phyloP scores from a whole-genome alignment of 306 rosid species.

The Gleditsia sinensis region DNA sequence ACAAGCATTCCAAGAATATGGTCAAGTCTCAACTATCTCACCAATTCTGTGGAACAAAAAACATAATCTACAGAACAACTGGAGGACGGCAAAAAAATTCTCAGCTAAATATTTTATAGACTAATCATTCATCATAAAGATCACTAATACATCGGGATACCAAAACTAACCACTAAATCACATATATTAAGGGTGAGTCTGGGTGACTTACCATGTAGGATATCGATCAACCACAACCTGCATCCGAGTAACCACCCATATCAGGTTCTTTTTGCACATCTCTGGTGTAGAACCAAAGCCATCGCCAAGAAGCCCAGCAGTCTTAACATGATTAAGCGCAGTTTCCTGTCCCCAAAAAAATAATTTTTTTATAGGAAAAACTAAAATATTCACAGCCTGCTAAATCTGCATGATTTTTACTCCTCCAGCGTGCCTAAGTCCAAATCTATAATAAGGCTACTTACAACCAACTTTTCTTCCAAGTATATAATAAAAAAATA shows the following conservation, averaged over 20 bases:
- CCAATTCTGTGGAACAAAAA: neutral
- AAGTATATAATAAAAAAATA: neutral
- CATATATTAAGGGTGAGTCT: neutral
- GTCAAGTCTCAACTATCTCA: neutral
- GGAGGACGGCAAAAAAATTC: neutral
- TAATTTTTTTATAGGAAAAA: constrained; percentile 1
- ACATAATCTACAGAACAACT: constrained; percentile 3
- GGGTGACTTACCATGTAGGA: constrained; percentile 85
- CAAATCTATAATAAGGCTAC: constrained; percentile 13
- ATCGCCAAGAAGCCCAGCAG: constrained; percentile 89
- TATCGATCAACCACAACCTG: constrained; percentile 96
- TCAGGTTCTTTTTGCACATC: constrained; percentile 91
- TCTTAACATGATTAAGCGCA: constrained; percentile 95
- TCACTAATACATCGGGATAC: constrained; percentile 8
- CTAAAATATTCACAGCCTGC: neutral
- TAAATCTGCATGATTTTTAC: neutral
- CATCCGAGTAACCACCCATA: constrained; percentile 97
- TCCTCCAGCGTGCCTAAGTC: neutral
- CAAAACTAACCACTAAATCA: neutral
- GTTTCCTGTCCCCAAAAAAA: constrained; percentile 74
- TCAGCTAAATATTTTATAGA: neutral
- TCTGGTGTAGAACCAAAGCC: constrained; percentile 98
- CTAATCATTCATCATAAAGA: constrained; percentile 13
- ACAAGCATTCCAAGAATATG: neutral
- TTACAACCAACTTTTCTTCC: neutral